phyloP scores from a whole-genome alignment of 2,329 filamentous ascomycete genomes.

The Phyllosticta paracitricarpa region DNA sequence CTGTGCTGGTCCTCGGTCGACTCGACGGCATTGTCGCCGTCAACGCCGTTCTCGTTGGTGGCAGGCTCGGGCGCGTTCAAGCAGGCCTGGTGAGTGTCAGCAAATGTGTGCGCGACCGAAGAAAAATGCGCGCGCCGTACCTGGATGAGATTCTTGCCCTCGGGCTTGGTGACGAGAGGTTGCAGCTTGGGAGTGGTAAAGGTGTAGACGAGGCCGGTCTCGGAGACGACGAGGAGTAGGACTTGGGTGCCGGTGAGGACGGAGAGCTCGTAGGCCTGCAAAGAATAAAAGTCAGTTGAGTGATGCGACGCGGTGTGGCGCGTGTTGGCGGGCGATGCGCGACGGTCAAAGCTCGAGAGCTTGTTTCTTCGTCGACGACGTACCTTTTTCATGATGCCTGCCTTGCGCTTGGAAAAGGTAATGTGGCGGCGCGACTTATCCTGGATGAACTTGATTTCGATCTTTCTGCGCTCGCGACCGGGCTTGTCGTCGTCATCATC shows the following conservation, averaged over 20 bases:
- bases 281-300: slow-evolving; percentile 8
- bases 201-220: slow-evolving; percentile 94
- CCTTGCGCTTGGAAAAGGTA: slow-evolving; percentile 99
- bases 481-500: slow-evolving; percentile 98
- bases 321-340: slow-evolving; percentile 15
- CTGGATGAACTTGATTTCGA: slow-evolving; percentile 99
- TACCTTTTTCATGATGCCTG: slow-evolving; percentile 99
- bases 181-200: slow-evolving; percentile 98
- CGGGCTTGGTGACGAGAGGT: slow-evolving; percentile 93
- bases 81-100: slow-evolving; percentile 62
- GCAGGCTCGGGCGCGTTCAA: slow-evolving; percentile 90
- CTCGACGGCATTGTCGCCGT: slow-evolving; percentile 52
- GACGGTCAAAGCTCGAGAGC: slow-evolving; percentile 11
- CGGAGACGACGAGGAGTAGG: slow-evolving; percentile 87
- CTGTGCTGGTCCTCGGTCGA: slow-evolving; percentile 84
- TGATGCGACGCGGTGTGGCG: slow-evolving; percentile 22
- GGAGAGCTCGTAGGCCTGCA: slow-evolving; percentile 91
- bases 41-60: slow-evolving; percentile 53
- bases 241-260: slow-evolving; percentile 98
- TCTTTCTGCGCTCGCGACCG: slow-evolving; percentile 95
- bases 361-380: slow-evolving; percentile 23
- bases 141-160: slow-evolving; percentile 99
- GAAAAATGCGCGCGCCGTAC: slow-evolving; percentile 42
- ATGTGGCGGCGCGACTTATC: slow-evolving; percentile 99
- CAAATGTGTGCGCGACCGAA: slow-evolving; percentile 8